Base-by-base conservation (phyloP, 2,329 filamentous ascomycete genomes). In the Parascedosporium putredinis region DNA sequence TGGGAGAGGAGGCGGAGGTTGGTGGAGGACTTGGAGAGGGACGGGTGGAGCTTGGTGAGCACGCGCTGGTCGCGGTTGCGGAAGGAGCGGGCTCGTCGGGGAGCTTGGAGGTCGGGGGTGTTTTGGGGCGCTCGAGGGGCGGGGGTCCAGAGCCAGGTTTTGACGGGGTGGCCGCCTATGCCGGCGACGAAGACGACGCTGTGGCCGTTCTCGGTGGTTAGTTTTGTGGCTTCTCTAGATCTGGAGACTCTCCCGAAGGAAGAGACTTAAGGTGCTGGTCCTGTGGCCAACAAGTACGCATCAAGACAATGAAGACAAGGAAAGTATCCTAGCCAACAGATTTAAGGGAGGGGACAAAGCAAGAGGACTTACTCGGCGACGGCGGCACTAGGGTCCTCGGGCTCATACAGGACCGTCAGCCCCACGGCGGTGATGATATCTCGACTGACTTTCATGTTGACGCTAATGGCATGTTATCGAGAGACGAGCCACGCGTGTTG, bases 101-200 rank as follows among this genome's bases (percentile, higher is more conserved):
- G 59, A 14, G 55, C 51, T 43, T 53, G 51, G 14, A 58, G 45
- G 2, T 34, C 47, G 5, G 53, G 10, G 14, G 51, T 50, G 20
- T 44, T 42, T 36, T 56, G 55, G 9, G 47, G 54, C 43, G 4
- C 53, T 52, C n/a, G 36, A 22, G n/a, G 10, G 46, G 44, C 2
- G 50, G 51, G 34, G 51, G n/a, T 34, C 4, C 45, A 52, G 29
- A 52, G 60, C 61, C 61, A 64, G 18, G 62, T 61, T 22, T 54
- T 56, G 2, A 64, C 57, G 0, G 62, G 61, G 36, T 65, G 62
- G 14, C 60, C 60, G 1, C 62, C 62, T 10, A 62, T 52, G 22
- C 62, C 62, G 9, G 61, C 58, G 23, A 65, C 55, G 46, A 65
- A 54, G 18, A 65, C 52, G 34, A 65, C 59, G 52, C 62, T 65